Base-by-base conservation (phyloP, 163 green algal genomes). In the Trebouxia gelatinosa region DNA sequence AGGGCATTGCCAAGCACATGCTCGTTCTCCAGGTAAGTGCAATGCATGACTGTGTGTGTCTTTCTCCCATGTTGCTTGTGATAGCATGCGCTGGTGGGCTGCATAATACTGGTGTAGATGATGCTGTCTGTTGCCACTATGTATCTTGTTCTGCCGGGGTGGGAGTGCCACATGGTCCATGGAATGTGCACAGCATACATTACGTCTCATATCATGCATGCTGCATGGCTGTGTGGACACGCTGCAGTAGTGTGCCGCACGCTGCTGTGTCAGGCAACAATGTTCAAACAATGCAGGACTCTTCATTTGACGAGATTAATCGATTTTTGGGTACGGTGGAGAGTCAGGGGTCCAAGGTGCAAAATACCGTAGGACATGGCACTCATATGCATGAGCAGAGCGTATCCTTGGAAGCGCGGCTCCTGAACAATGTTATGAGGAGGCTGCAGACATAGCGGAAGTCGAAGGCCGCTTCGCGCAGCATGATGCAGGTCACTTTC, bases 1-100 rank as follows among this genome's bases (percentile, higher is more conserved):
- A 97, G 74, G 89, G 90, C 77, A 78, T 94, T 16, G 78, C 88
- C 66, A 97, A 97, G 87, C 89, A 96, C 85, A 95, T 95, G 86
- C 87, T 96, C 54, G 74, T 87, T 65, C 74, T 95, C 29, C 92
- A 92, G 78, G 91, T 78, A 7, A 58, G 50, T 48, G 62, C 9
- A 21, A 28, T 72, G 62, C 16, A 2, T 34, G 58, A 38, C 58
- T 67, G 26, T 67, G 58, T 7, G 17, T 34, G 58, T 67, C 58
- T 17, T 34, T 13, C 7, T 17, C 9, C n/a, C 26, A 32, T 32
- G 58, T 32, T 38, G 6, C 7, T 67, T 67, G 58, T 21, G 7
- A 32, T 11, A 38, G 13, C 26, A 32, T 67, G 11, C 58, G 7
- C 6, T 67, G 26, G 17, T 34, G 9, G 7, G 6, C n/a, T 32